Evolutionary conservation across 78 protist genomes (phyloP), one percentile per base, ranked within the genome.

Genomic region (Ministeria vibrans): DNA sequence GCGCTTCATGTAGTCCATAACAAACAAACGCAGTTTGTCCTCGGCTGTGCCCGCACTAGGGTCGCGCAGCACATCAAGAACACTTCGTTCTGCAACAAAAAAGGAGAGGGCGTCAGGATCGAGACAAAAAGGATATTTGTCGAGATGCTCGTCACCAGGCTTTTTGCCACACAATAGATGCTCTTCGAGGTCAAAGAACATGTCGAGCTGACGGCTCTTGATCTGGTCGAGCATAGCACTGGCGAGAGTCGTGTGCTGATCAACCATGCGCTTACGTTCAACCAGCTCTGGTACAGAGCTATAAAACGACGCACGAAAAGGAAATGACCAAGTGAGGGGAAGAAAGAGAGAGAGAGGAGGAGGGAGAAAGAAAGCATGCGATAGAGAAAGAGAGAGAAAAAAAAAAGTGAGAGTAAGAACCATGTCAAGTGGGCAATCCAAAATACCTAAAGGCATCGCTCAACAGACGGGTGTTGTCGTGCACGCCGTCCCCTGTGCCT

Each of bases 211-310:
- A 41, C 92, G 55, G 53, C 71, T 81, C 55, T 86, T 72, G 72
- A 91, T 91, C 41, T 72, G 42, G 32, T 64, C 64, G 66, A 89
- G 86, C 44, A 91, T 79, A 36, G 72, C 83, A 3, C 91, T 89
- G 38, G 93, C 92, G 46, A 92, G 63, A 46, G 75, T 75, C 25
- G 91, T 90, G 86, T 92, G 96, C 78, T 78, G n/a, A 75, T 91
- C 96, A 34, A 88, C 72, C 11, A 77, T 41, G 36, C 86, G 75
- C 59, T 92, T 92, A 59, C 74, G 77, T 75, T 81, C 71, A 2
- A 25, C 7, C 71, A 63, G 34, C 71, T 63, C 71, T 15, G 71
- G 71, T n/a, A n/a, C n/a, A n/a, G 23, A 63, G 71, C 18, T 34
- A 63, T 25, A 32, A 22, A 25, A 63, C 71, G 41, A 41, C 71